Conservation (phyloP, 768 basidiomycete genomes). For the Strobilomyces confusus region DNA sequence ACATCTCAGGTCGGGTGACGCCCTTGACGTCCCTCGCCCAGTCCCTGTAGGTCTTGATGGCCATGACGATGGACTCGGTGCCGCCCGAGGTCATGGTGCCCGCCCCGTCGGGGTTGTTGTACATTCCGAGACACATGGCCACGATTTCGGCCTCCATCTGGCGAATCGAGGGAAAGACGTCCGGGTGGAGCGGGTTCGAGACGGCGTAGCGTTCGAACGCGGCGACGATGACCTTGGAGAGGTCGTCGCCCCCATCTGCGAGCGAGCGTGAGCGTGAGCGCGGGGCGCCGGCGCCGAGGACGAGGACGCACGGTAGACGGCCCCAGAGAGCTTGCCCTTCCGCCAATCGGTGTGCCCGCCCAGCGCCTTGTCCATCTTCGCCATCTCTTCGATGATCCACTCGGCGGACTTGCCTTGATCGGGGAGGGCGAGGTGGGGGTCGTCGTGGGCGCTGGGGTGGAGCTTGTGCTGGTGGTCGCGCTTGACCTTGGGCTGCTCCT, state of each 20-base stretch:
- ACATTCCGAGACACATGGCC: conserved; percentile 6
- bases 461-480: no score
- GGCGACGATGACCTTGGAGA: conserved; percentile 71
- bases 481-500: no score
- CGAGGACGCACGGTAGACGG: conserved; percentile 71
- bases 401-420: no score
- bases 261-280: no score
- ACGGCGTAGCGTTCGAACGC: conserved; percentile 82
- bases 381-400: no score
- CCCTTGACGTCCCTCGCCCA: no score
- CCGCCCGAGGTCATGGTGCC: conserved; percentile 82
- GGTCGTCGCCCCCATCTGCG: conserved; percentile 77
- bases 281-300: no score
- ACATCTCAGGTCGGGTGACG: conserved; percentile 47
- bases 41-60: no score
- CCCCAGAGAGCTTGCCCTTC: conserved; percentile 75
- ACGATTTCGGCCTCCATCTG: conserved; percentile 98
- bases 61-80: conserved; percentile 73
- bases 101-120: no score
- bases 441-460: no score
- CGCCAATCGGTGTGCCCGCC: conserved; percentile 51
- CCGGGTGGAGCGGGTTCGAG: conserved; percentile 76
- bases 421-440: no score
- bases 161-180: conserved; percentile 51
- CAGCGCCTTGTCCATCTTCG: conserved; percentile 44